These are phyloP conservation scores for Oldenlandia corymbosa DNA, from an alignment of 257 asterid genomes.

Conservation along the genomic window DNA sequence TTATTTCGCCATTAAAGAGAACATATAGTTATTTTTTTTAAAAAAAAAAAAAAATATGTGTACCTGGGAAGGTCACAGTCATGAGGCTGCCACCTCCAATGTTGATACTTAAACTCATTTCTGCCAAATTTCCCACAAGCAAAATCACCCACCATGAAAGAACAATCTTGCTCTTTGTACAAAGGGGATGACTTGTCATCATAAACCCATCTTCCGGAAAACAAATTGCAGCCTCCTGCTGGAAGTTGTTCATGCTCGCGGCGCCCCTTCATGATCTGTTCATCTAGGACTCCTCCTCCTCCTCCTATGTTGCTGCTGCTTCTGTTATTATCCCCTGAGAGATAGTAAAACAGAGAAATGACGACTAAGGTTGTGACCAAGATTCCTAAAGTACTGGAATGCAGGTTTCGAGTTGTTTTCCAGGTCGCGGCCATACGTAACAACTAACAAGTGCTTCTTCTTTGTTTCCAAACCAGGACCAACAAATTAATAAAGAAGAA, in stretches of 20 bases:
- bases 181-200: constrained; percentile 44
- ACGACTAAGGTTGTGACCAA: background rate
- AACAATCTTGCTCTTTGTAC: constrained; percentile 65
- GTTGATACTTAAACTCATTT: constrained; percentile 46
- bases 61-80: constrained; percentile 63
- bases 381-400: background rate
- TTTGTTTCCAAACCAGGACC: no score
- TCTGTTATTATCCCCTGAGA: background rate
- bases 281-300: no score
- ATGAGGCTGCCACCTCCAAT: constrained; percentile 85
- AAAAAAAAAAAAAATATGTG: background rate
- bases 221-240: constrained; percentile 48
- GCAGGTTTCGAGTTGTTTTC: background rate
- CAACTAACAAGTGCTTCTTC: no score
- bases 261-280: no score
- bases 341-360: constrained; percentile 4
- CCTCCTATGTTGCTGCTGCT: background rate
- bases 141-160: constrained; percentile 46
- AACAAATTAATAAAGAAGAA: no score
- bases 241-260: no score
- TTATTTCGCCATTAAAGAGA: background rate
- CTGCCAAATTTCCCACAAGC: constrained; percentile 60
- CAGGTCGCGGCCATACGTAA: background rate
- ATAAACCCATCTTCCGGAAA: constrained; percentile 56
- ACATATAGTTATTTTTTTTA: no score